Conservation (phyloP, 352 stramenopile species). For the Phytophthora colocasiae region DNA sequence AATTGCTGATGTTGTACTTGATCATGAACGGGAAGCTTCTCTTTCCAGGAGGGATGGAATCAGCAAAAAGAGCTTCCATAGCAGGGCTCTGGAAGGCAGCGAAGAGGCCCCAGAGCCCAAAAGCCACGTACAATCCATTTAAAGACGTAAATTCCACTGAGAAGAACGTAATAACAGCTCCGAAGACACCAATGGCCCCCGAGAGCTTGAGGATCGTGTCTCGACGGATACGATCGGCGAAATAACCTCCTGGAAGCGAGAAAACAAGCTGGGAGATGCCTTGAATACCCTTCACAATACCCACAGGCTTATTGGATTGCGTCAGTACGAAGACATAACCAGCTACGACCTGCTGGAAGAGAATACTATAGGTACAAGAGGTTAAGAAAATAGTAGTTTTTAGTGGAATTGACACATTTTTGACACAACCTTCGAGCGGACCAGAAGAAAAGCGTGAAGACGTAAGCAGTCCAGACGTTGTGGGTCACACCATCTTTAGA, state of each 20-base stretch:
- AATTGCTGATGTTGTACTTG: constrained; percentile 84
- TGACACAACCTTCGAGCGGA: constrained; percentile 56
- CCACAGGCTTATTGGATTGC: constrained; percentile 76
- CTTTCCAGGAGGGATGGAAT: constrained; percentile 74
- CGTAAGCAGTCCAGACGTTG: constrained; percentile 74
- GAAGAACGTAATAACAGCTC: constrained; percentile 60
- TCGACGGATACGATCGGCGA: constrained; percentile 71
- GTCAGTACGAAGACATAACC: constrained; percentile 84
- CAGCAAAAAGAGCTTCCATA: constrained; percentile 78
- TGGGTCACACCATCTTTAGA: constrained; percentile 36
- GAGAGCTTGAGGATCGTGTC: constrained; percentile 75
- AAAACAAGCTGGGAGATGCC: constrained; percentile 82
- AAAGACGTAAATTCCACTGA: constrained; percentile 59
- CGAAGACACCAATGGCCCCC: constrained; percentile 54
- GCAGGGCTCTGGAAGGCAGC: constrained; percentile 70
- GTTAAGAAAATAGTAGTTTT: not conserved
- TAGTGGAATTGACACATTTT: not conserved
- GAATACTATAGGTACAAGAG: constrained; percentile 45
- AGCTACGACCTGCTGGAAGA: constrained; percentile 82
- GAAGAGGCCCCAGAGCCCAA: constrained; percentile 76
- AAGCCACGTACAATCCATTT: constrained; percentile 62
- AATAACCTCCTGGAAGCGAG: constrained; percentile 71
- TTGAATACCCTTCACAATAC: constrained; percentile 85
- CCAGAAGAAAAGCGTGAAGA: constrained; percentile 84
- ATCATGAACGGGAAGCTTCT: constrained; percentile 81